A percentile compares a stretch with the other conserved stretches of the same genome.
These are phyloP conservation scores for Geotrichum restrictum DNA, from an alignment of 1,139 yeast genomes.

Conservation along the genomic window DNA sequence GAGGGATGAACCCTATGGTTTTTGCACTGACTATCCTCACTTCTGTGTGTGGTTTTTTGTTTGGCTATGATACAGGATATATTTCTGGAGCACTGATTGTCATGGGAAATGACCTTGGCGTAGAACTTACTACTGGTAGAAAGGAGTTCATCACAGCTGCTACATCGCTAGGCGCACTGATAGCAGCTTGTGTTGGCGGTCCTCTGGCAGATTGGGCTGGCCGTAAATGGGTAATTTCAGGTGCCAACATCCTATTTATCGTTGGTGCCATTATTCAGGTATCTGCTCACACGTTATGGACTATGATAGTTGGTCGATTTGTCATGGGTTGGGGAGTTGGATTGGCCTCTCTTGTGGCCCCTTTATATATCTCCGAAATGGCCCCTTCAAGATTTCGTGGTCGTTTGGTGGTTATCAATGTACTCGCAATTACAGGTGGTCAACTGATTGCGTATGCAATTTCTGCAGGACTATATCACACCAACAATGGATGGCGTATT, in stretches of 20 bases:
- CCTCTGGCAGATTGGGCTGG: slow-evolving; percentile 75
- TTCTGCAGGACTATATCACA: slow-evolving; percentile 79
- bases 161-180: slow-evolving; percentile 84
- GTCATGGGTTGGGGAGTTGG: slow-evolving; percentile 97
- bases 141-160: slow-evolving; percentile 90
- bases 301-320: slow-evolving; percentile 86
- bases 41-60: slow-evolving; percentile 91
- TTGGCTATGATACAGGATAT: slow-evolving; percentile 95
- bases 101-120: slow-evolving; percentile 60
- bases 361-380: slow-evolving; percentile 83
- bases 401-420: slow-evolving; percentile 55
- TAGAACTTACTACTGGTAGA: slow-evolving; percentile 59
- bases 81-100: slow-evolving; percentile 90
- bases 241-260: slow-evolving; percentile 73
- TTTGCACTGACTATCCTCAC: slow-evolving; percentile 70
- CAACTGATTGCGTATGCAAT: slow-evolving; percentile 87
- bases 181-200: slow-evolving; percentile 77
- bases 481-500: slow-evolving; percentile 86
- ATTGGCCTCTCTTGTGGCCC: slow-evolving; percentile 84
- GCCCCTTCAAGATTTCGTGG: slow-evolving; percentile 93
- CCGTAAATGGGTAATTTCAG: slow-evolving; percentile 72
- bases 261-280: slow-evolving; percentile 82
- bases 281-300: slow-evolving; percentile 77
- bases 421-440: slow-evolving; percentile 80
- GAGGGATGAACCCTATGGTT: slow-evolving; percentile 50